These are phyloP conservation scores for Aspergillus viridinutans DNA, from an alignment of 2,329 filamentous ascomycete species.

Conservation along the genomic window DNA sequence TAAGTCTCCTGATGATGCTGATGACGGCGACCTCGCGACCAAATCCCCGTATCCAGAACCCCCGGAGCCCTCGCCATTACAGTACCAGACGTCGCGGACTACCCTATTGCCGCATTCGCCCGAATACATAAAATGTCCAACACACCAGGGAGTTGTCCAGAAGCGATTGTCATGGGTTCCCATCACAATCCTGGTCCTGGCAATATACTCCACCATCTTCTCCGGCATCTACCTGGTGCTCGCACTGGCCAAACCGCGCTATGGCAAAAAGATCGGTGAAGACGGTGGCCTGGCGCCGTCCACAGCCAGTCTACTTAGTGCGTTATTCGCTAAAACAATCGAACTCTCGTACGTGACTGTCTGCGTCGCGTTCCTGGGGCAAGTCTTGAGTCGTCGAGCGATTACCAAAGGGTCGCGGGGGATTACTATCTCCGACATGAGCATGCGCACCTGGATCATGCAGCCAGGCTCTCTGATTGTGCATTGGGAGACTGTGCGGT, in stretches of 20 bases:
- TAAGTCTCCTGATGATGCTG: neutral
- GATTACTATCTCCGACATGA: slow-evolving; percentile 71
- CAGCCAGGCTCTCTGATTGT: slow-evolving; percentile 70
- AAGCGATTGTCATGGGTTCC: slow-evolving; percentile 33
- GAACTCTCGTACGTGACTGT: slow-evolving; percentile 75
- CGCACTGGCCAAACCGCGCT: slow-evolving; percentile 58
- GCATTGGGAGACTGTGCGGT: slow-evolving; percentile 61
- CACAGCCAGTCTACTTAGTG: slow-evolving; percentile 64
- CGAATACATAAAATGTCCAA: slow-evolving; percentile 23
- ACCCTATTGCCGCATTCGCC: slow-evolving; percentile 7
- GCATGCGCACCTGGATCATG: slow-evolving; percentile 71
- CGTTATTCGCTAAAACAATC: slow-evolving; percentile 69
- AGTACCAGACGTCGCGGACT: slow-evolving; percentile 2
- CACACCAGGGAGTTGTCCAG: slow-evolving; percentile 25
- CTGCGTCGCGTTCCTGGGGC: slow-evolving; percentile 70
- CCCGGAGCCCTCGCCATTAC: neutral
- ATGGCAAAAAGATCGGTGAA: slow-evolving; percentile 52
- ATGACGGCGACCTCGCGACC: neutral
- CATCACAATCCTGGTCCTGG: slow-evolving; percentile 32
- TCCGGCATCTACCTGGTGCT: slow-evolving; percentile 57
- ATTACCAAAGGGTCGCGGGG: slow-evolving; percentile 58
- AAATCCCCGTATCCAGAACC: neutral
- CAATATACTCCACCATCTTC: slow-evolving; percentile 34
- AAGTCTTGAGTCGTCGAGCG: slow-evolving; percentile 67
- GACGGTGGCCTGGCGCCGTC: slow-evolving; percentile 52